Percentiles rank a stretch among this genome's conserved stretches.
Conservation (phyloP, 345 rosid genomes). For the Gossypium mustelinum region DNA sequence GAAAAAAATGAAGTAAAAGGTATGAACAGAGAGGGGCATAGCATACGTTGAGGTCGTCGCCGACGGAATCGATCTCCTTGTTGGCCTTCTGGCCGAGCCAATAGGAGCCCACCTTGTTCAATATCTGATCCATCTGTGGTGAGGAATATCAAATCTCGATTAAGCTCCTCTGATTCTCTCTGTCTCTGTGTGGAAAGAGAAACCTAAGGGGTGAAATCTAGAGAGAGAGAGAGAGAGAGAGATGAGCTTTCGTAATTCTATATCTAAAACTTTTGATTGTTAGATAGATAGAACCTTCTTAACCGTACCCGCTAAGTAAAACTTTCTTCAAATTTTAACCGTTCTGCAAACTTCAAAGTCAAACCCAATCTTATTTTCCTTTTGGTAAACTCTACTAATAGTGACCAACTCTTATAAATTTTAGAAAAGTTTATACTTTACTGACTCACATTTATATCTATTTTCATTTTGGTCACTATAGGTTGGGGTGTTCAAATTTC, state of each 20-base stretch:
- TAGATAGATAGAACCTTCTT: neutral
- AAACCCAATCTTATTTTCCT: too few species aligned
- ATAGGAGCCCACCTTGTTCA: constrained; percentile 91
- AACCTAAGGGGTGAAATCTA: too few species aligned
- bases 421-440: too few species aligned
- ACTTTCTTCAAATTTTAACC: neutral
- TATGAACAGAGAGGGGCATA: neutral
- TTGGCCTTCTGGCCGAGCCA: constrained; percentile 73
- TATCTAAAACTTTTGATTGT: neutral
- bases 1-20: neutral
- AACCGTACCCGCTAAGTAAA: neutral
- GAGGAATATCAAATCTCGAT: neutral
- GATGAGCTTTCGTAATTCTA: too few species aligned
- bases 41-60: constrained; percentile 66
- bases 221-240: too few species aligned
- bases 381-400: too few species aligned
- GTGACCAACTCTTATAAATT: too few species aligned
- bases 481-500: too few species aligned
- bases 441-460: too few species aligned
- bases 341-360: too few species aligned
- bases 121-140: constrained; percentile 65
- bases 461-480: too few species aligned
- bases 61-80: constrained; percentile 84
- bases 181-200: too few species aligned
- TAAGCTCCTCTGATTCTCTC: neutral